Evolutionary conservation across 2,329 filamentous ascomycete genomes (phyloP), one percentile per base, ranked within the genome.

Genomic region (Aureobasidium sp.): DNA sequence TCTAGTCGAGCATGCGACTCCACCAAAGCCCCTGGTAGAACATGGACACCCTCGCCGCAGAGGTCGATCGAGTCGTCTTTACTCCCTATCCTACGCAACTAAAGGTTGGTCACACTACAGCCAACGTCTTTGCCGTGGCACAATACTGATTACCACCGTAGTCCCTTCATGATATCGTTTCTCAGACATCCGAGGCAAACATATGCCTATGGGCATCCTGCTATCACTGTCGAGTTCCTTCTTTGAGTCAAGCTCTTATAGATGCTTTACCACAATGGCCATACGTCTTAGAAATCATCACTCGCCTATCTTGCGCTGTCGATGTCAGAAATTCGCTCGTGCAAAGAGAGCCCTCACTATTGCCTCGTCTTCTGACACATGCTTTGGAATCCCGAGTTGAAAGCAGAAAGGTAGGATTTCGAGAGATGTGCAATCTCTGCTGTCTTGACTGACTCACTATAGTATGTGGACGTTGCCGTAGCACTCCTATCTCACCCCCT

Each of bases 251-350:
- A n/a, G 69, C 71, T 35, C 65, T 82, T n/a, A 67, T 79, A 31
- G 76, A 80, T 61, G 78, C 77, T 27, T 69, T 84, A 37, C 74
- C 78, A 35, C 74, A 77, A 47, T 82, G 80, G 70, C 73, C 77
- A 4, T 78, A 79, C 62, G 75, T 80, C 5, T 65, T 83, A 60
- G 71, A 74, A 31, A 71, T 84, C 29, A 68, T 85, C 40, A 69
- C 75, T n/a, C 68, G 65, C 38, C 75, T 84, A 31, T 76, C 80
- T 82, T 57, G 53, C 53, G 63, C 65, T 17, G 25, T 60, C 17
- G 43, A 49, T 10, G 55, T 70, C 31, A 64, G 72, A 60, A 67
- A 73, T 64, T 66, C 70, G 2, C 58, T 74, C 9, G 62, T 74
- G 11, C 51, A 57, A 21, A 62, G 64, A 19, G 67, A 73, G 40